Evolutionary conservation across 2,329 filamentous ascomycete species (phyloP).

Genomic region (Penicillium sp.): DNA sequence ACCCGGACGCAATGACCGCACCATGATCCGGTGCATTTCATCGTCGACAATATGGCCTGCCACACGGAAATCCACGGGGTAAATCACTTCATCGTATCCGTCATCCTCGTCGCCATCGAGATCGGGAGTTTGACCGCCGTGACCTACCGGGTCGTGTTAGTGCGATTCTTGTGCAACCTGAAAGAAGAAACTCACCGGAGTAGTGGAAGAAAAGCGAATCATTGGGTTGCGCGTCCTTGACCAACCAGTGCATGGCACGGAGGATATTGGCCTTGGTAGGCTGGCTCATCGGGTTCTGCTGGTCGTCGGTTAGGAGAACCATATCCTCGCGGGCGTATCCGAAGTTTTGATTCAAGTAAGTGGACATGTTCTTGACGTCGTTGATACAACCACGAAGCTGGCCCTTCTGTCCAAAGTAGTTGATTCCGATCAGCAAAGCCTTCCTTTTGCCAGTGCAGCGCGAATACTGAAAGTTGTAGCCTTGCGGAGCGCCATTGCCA

Average conservation of each 20-base stretch:
- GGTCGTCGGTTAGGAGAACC: conserved; percentile 93
- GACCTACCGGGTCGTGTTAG: conserved; percentile 46
- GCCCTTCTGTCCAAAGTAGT: conserved; percentile 89
- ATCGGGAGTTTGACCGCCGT: conserved; percentile 70
- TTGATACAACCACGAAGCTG: conserved; percentile 93
- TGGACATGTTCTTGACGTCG: conserved; percentile 94
- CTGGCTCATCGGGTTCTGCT: conserved; percentile 95
- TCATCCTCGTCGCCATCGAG: conserved; percentile 70
- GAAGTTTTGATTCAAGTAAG: conserved; percentile 80
- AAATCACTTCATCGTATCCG: conserved; percentile 72
- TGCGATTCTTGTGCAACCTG: neutral
- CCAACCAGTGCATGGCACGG: conserved; percentile 94
- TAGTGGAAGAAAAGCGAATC: conserved; percentile 98
- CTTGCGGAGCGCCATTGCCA: conserved; percentile 70
- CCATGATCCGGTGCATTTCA: conserved; percentile 71
- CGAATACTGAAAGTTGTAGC: conserved; percentile 85
- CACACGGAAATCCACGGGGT: conserved; percentile 65
- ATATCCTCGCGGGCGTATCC: conserved; percentile 93
- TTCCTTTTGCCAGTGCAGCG: conserved; percentile 84
- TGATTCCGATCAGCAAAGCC: conserved; percentile 87
- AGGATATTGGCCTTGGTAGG: conserved; percentile 94
- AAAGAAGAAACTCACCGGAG: conserved; percentile 73
- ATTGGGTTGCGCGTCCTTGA: conserved; percentile 86
- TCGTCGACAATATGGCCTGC: conserved; percentile 73
- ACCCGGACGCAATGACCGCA: conserved; percentile 69